A percentile compares a stretch with the other conserved stretches of the same genome.
phyloP scores from a whole-genome alignment of 2,329 filamentous ascomycete species.

The Nemania sp. region DNA sequence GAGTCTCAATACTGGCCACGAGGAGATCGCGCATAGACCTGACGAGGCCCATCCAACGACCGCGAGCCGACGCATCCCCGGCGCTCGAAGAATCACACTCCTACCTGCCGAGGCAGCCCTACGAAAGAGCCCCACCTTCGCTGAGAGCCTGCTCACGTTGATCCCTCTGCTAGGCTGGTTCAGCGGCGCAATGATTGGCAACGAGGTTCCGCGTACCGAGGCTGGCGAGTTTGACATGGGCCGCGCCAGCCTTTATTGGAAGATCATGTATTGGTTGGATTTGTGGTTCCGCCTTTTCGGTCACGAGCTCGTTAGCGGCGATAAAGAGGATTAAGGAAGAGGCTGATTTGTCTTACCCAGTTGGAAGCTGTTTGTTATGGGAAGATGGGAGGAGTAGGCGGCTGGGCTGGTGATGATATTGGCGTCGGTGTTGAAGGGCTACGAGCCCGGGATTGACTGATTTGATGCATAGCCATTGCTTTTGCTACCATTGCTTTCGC shows the following conservation, averaged over 20 bases:
- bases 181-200: conserved; percentile 72
- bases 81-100: conserved; percentile 65
- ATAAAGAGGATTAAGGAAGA: conserved; percentile 59
- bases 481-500: too few relatives aligned
- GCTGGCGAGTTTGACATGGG: conserved; percentile 78
- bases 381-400: too few relatives aligned
- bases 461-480: too few relatives aligned
- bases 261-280: conserved; percentile 66
- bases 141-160: conserved; percentile 64
- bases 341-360: too few relatives aligned
- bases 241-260: conserved; percentile 68
- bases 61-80: conserved; percentile 65
- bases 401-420: too few relatives aligned
- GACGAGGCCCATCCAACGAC: conserved; percentile 40
- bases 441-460: too few relatives aligned
- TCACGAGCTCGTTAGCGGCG: conserved; percentile 58
- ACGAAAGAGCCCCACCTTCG: conserved; percentile 66
- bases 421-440: too few relatives aligned
- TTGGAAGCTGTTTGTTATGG: too few relatives aligned
- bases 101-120: conserved; percentile 72
- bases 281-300: conserved; percentile 60
- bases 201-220: conserved; percentile 72
- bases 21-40: conserved; percentile 32
- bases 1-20: conserved; percentile 31
- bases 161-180: conserved; percentile 75